Conservation (phyloP, 2,329 filamentous ascomycete genomes). For the Westerdykella ornata region DNA sequence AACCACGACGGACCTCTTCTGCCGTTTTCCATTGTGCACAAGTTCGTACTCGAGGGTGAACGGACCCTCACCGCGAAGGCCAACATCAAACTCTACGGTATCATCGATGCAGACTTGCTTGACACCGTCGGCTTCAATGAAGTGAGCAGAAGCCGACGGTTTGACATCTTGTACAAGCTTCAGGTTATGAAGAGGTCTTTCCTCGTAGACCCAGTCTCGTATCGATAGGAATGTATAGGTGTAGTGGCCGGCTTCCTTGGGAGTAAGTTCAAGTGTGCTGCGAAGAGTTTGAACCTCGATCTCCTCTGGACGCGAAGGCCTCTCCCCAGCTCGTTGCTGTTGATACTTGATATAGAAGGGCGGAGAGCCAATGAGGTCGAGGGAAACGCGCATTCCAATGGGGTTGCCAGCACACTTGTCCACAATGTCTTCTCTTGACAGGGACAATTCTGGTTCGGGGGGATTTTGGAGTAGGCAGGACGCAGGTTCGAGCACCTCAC, state of each 20-base stretch:
- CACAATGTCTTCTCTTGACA: slow-evolving; percentile 73
- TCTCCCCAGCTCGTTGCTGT: slow-evolving; percentile 54
- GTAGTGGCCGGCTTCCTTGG: slow-evolving; percentile 74
- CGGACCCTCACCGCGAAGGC: slow-evolving; percentile 73
- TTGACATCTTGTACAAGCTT: slow-evolving; percentile 84
- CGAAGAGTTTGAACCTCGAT: slow-evolving; percentile 58
- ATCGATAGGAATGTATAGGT: slow-evolving; percentile 78
- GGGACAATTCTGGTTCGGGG: slow-evolving; percentile 69
- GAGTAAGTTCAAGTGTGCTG: slow-evolving; percentile 77
- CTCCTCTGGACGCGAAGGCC: slow-evolving; percentile 41
- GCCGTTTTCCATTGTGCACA: slow-evolving; percentile 79
- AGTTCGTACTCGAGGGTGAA: slow-evolving; percentile 91
- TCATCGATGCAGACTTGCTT: slow-evolving; percentile 78
- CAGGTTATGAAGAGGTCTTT: slow-evolving; percentile 47
- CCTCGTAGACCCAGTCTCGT: slow-evolving; percentile 73
- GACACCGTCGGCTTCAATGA: slow-evolving; percentile 52
- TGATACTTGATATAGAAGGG: slow-evolving; percentile 81
- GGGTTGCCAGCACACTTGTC: slow-evolving; percentile 95
- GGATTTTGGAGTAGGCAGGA: slow-evolving; percentile 92
- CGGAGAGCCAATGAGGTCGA: slow-evolving; percentile 87
- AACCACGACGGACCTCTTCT: slow-evolving; percentile 61
- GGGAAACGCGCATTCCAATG: slow-evolving; percentile 78
- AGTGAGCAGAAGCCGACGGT: slow-evolving; percentile 73
- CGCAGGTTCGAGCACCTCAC: slow-evolving; percentile 86
- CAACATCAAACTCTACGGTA: slow-evolving; percentile 65